Base-by-base conservation (phyloP, 2,329 filamentous ascomycete species). In the Elsinoe arachidis region DNA sequence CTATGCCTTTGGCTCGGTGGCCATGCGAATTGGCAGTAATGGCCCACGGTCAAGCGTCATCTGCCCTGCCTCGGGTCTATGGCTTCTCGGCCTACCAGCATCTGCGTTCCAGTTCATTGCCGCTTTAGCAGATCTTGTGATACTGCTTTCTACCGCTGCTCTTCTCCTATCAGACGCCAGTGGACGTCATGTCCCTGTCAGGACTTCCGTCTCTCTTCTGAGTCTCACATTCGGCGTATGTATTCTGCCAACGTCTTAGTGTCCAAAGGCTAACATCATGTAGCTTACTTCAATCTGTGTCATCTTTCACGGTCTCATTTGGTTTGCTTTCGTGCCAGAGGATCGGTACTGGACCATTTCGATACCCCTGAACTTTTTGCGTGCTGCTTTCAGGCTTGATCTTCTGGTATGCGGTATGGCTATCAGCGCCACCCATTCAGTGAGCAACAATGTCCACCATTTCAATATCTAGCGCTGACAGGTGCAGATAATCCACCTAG, bases 401-500 rank as follows among this genome's bases (percentile, higher is more conserved):
- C n/a, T 65, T 7, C 60, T 67, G 19, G 55, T 65, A 39, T 63
- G 62, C 37, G 61, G 67, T 30, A 66, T 65, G 30, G 58, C 61
- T 34, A 19, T 66, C 15, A 68, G 63, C 51, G 62, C 64, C 11
- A 51, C 69, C 46, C 54, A 66, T 19, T 61, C 62, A 26, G 69
- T 71, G 59, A 63, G 67, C 63, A 5, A 10, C 21, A n/a, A n/a
- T 33, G 1, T 14, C 19, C 15, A 12, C 6, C 3, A 14, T 30
- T 11, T 10, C 10, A 12, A 1, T 9, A 5, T 33, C 26, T 15
- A 26, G 19, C 34, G 41, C 58, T 61, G 52, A 61, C 46, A 56
- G 56, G 9, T n/a, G 2, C 55, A 79, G 76, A 65, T 75, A 15
- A 64, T 68, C 12, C 69, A 72, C 49, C 66, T 72, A 57, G 73